phyloP scores from a whole-genome alignment of 208 protist genomes.

The Porcisia hertigi region DNA sequence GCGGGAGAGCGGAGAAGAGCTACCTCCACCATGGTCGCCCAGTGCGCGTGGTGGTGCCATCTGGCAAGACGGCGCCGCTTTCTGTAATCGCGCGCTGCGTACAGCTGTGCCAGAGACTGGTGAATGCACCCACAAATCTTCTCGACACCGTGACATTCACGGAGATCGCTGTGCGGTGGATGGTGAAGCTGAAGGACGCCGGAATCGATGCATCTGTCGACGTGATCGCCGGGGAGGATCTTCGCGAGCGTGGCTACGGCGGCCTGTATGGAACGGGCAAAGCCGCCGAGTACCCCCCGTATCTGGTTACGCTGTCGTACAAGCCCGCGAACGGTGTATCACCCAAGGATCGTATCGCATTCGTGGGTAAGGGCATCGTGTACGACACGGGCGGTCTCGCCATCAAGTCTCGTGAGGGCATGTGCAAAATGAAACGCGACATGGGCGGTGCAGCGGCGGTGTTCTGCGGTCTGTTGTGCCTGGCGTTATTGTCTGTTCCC shows the following conservation, averaged over 20 bases:
- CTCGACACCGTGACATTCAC: constrained; percentile 86
- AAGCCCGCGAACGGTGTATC: constrained; percentile 49
- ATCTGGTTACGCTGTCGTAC: constrained; percentile 82
- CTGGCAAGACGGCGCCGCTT: constrained; percentile 19
- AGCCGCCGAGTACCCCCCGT: constrained; percentile 81
- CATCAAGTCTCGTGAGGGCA: constrained; percentile 76
- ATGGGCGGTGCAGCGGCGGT: constrained; percentile 90
- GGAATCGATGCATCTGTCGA: constrained; percentile 39
- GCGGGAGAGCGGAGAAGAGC: constrained; percentile 34
- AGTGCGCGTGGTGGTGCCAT: constrained; percentile 52
- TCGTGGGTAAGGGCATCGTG: constrained; percentile 93
- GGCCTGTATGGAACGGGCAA: constrained; percentile 85
- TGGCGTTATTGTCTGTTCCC: constrained; percentile 48
- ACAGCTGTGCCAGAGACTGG: constrained; percentile 82
- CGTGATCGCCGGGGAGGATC: constrained; percentile 75
- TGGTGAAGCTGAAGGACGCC: constrained; percentile 35
- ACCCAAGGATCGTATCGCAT: constrained; percentile 65
- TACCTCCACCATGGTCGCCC: constrained; percentile 42
- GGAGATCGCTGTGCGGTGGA: constrained; percentile 60
- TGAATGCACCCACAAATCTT: constrained; percentile 83
- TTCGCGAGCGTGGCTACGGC: constrained; percentile 82
- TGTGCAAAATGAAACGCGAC: constrained; percentile 93
- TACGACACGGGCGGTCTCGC: constrained; percentile 92
- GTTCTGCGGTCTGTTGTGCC: constrained; percentile 75
- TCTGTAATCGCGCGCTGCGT: constrained; percentile 44